Evolutionary conservation across 345 rosid species (phyloP).

Genomic region (Acer saccharum): DNA sequence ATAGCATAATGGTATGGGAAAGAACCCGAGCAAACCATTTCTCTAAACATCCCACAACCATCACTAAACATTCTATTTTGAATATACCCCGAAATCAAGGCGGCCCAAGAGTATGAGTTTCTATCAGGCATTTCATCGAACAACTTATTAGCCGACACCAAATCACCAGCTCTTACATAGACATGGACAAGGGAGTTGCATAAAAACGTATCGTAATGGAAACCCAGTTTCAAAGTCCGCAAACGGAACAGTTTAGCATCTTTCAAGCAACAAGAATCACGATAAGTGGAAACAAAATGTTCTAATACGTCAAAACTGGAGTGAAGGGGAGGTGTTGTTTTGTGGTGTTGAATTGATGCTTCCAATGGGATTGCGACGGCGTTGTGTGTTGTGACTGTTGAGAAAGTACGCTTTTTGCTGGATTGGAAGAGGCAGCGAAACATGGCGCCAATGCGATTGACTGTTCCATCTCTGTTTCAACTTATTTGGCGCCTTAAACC

Average conservation of each 20-base stretch:
- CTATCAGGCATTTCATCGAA: conserved; percentile 76
- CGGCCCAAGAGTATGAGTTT: conserved; percentile 77
- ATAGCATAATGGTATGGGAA: conserved; percentile 62
- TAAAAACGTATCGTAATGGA: conserved; percentile 48
- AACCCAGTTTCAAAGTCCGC: conserved; percentile 53
- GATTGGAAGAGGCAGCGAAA: conserved; percentile 30
- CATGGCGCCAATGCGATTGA: conserved; percentile 23
- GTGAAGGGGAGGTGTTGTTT: conserved; percentile 10
- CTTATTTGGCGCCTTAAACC: no score
- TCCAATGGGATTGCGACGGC: conserved; percentile 15
- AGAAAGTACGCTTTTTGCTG: conserved; percentile 22
- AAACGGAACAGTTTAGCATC: conserved; percentile 56
- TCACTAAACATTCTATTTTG: conserved; percentile 52
- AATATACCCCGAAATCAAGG: conserved; percentile 42
- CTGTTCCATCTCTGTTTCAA: no score
- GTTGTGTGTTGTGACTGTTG: conserved; percentile 8
- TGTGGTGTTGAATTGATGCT: conserved; percentile 19
- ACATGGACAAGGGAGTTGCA: conserved; percentile 68
- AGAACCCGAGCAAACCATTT: conserved; percentile 54
- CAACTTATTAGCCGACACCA: conserved; percentile 54
- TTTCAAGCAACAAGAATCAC: conserved; percentile 27
- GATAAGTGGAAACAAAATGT: conserved; percentile 34
- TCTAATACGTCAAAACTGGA: conserved; percentile 30
- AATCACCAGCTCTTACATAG: conserved; percentile 46
- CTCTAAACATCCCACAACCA: conserved; percentile 52